phyloP scores from a whole-genome alignment of 306 rosid genomes.

The Delonix regia region DNA sequence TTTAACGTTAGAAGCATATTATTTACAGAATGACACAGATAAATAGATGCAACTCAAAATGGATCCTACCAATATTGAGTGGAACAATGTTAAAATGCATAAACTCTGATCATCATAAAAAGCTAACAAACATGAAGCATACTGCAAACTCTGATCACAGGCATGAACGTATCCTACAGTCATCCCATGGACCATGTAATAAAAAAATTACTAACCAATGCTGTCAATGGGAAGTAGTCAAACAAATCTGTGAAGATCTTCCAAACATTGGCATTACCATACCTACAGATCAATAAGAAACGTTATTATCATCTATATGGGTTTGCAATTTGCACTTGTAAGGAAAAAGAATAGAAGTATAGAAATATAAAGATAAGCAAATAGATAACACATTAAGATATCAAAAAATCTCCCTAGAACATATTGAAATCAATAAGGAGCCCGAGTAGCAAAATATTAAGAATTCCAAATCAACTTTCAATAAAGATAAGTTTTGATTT shows the following conservation, averaged over 20 bases:
- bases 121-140: neutral
- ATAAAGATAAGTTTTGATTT: neutral
- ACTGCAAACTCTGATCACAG: neutral
- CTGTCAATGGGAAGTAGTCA: conserved; percentile 96
- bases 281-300: conserved; percentile 59
- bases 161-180: neutral
- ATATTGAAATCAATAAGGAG: neutral
- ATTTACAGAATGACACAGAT: neutral
- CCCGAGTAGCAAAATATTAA: neutral
- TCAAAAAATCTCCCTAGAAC: neutral
- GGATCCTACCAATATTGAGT: neutral
- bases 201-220: conserved; percentile 70
- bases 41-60: neutral
- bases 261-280: conserved; percentile 79
- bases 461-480: neutral
- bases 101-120: neutral
- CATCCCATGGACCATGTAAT: neutral
- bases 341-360: neutral
- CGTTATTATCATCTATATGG: conserved; percentile 18
- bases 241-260: conserved; percentile 75
- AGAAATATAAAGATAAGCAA: neutral
- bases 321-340: conserved; percentile 32
- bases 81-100: neutral
- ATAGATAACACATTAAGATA: neutral
- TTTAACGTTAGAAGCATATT: neutral